Evolutionary conservation across 2,329 filamentous ascomycete genomes (phyloP).

Genomic region (Aspergillus puulaauensis): DNA sequence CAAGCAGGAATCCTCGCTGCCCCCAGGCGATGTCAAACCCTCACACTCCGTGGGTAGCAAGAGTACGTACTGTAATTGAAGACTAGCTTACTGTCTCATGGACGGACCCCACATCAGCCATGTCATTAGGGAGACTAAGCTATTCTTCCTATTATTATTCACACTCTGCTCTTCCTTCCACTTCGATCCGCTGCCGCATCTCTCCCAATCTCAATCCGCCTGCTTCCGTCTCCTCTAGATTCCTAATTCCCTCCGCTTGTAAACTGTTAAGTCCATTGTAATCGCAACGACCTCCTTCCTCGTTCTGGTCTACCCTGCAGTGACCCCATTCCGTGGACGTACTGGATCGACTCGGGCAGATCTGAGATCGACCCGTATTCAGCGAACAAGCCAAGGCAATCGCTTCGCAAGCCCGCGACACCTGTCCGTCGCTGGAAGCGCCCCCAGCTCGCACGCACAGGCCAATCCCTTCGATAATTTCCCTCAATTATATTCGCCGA

Average conservation of each 20-base stretch:
- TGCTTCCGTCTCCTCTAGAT: neutral
- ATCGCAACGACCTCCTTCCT: neutral
- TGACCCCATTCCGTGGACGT: conserved; percentile 18
- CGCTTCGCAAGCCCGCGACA: conserved; percentile 15
- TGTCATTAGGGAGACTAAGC: neutral
- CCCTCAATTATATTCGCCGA: conserved; percentile 6
- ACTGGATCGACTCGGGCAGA: conserved; percentile 30
- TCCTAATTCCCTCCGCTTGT: neutral
- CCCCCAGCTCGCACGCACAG: conserved; percentile 3
- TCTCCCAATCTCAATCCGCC: neutral
- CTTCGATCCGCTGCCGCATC: neutral
- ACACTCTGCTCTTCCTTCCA: neutral
- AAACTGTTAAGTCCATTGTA: neutral
- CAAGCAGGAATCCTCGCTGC: neutral
- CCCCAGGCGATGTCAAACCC: conserved; percentile 4
- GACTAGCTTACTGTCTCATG: neutral
- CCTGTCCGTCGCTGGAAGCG: conserved; percentile 14
- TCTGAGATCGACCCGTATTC: conserved; percentile 25
- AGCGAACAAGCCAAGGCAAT: conserved; percentile 18
- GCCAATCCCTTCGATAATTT: conserved; percentile 4
- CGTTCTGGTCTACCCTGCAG: neutral
- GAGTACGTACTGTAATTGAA: neutral
- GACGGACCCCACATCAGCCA: conserved; percentile 2
- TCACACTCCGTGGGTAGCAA: neutral
- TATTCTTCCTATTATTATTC: neutral